Conservation (phyloP, 345 rosid species). For the Linum lewisii region DNA sequence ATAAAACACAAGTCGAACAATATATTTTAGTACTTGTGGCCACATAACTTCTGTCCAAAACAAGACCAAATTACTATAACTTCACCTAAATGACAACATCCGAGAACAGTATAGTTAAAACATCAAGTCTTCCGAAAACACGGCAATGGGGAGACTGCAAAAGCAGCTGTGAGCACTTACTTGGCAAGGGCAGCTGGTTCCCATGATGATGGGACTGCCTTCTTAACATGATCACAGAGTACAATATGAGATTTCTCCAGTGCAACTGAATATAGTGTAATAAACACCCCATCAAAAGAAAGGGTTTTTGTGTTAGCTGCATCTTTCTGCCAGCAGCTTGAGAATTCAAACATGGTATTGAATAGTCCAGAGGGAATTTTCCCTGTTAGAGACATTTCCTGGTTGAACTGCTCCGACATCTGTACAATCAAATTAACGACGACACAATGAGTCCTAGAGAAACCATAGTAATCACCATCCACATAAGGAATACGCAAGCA, state of each 20-base stretch:
- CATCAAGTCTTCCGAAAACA: neutral
- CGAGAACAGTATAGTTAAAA: neutral
- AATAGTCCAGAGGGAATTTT: slow-evolving; percentile 91
- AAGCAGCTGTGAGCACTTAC: slow-evolving; percentile 19
- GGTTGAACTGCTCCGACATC: slow-evolving; percentile 99
- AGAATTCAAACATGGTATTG: slow-evolving; percentile 81
- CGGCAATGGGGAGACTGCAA: neutral
- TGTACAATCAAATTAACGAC: slow-evolving; percentile 17
- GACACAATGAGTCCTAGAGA: slow-evolving; percentile 3
- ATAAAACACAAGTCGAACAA: neutral
- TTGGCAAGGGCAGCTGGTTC: slow-evolving; percentile 89
- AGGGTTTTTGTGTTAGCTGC: slow-evolving; percentile 88
- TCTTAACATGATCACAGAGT: slow-evolving; percentile 67
- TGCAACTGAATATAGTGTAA: slow-evolving; percentile 72
- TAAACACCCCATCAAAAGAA: slow-evolving; percentile 84
- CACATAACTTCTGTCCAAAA: too few relatives aligned
- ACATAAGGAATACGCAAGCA: too few relatives aligned
- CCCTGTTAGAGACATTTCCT: slow-evolving; percentile 73
- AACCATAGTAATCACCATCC: neutral
- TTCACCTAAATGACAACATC: neutral
- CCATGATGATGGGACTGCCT: slow-evolving; percentile 81
- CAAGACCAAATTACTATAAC: too few relatives aligned
- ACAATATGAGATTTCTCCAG: slow-evolving; percentile 73
- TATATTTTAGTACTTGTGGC: neutral
- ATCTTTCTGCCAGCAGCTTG: slow-evolving; percentile 89